These are phyloP conservation scores for Podaxis rugospora DNA, from an alignment of 768 basidiomycete genomes.

Conservation along the genomic window DNA sequence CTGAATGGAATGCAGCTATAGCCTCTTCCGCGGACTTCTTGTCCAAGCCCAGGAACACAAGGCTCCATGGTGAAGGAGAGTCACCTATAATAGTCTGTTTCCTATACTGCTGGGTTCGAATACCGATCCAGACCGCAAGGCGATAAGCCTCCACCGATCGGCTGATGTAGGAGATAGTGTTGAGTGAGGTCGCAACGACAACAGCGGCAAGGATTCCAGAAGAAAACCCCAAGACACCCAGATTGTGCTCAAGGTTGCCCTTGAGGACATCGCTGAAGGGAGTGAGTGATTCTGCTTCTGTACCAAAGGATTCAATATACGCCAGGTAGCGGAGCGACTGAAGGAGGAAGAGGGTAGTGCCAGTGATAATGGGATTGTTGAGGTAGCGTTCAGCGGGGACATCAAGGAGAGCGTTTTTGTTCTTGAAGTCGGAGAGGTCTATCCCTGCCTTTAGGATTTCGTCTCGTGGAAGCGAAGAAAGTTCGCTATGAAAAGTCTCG, in stretches of 20 bases:
- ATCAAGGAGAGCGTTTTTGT: conserved; percentile 31
- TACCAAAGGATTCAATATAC: conserved; percentile 23
- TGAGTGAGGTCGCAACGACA: conserved; percentile 41
- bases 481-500: conserved; percentile 40
- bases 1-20: conserved; percentile 15
- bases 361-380: conserved; percentile 43
- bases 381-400: conserved; percentile 28
- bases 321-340: conserved; percentile 48
- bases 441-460: conserved; percentile 32
- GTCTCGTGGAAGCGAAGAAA: conserved; percentile 32
- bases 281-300: conserved; percentile 7
- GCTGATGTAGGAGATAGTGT: conserved; percentile 36
- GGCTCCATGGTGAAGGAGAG: conserved; percentile 36
- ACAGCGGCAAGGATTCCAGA: conserved; percentile 55
- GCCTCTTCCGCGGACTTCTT: conserved; percentile 19
- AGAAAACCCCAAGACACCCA: conserved; percentile 50
- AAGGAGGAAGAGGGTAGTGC: conserved; percentile 39
- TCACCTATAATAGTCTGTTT: conserved; percentile 8
- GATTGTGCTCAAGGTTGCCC: conserved; percentile 25
- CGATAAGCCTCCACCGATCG: conserved; percentile 45
- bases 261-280: conserved; percentile 26
- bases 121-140: conserved; percentile 48
- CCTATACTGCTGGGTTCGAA: conserved; percentile 35
- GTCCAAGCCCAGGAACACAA: conserved; percentile 29
- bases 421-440: conserved; percentile 35